Conservation (phyloP, 257 asterid genomes). For the Datura wrightii region DNA sequence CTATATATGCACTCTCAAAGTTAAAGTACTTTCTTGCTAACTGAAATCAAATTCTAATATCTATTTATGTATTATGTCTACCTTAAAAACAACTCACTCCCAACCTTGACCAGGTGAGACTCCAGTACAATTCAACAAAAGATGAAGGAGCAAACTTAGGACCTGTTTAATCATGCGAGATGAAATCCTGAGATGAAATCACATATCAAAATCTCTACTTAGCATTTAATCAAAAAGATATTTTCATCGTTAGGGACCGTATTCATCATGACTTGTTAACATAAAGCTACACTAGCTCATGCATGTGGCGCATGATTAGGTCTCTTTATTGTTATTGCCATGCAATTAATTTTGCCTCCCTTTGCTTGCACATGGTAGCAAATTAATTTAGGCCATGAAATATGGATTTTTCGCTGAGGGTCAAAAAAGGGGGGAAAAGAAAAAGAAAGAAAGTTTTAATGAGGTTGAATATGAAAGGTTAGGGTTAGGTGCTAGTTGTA, state of each 20-base stretch:
- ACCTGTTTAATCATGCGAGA: too few species aligned
- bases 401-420: neutral
- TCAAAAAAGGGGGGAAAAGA: neutral
- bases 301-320: neutral
- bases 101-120: too few species aligned
- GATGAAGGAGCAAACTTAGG: too few species aligned
- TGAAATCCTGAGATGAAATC: too few species aligned
- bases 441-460: neutral
- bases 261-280: neutral
- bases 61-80: too few species aligned
- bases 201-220: too few species aligned
- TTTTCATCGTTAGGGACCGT: neutral
- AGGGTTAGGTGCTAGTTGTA: neutral
- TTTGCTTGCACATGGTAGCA: neutral
- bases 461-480: neutral
- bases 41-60: too few species aligned
- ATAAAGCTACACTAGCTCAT: conserved; percentile 19
- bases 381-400: neutral
- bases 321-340: neutral
- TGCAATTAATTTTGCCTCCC: neutral
- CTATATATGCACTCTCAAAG: too few species aligned
- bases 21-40: too few species aligned
- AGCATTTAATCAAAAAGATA: neutral
- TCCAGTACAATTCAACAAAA: too few species aligned
- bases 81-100: too few species aligned